These are phyloP conservation scores for Triticum aestivum DNA, from an alignment of 176 grass and related monocot genomes.

Conservation along the genomic window DNA sequence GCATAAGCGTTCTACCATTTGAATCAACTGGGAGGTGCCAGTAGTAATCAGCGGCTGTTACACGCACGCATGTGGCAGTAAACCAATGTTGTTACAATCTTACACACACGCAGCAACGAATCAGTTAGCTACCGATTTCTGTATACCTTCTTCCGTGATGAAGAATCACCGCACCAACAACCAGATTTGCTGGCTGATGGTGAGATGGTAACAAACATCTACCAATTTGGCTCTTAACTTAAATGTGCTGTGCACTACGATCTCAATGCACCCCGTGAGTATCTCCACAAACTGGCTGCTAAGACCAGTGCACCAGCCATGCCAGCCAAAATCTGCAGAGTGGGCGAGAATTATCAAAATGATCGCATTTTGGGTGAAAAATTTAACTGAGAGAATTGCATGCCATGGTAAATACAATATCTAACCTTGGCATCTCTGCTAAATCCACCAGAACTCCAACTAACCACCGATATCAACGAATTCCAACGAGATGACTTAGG, in stretches of 20 bases:
- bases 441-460: conserved; percentile 52
- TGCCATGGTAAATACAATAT: conserved; percentile 5
- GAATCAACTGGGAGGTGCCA: conserved; percentile 30
- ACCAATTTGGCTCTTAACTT: conserved; percentile 13
- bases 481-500: conserved; percentile 67
- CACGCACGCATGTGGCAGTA: conserved; percentile 14
- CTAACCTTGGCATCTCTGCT: conserved; percentile 85
- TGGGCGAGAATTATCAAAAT: conserved; percentile 14
- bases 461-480: conserved; percentile 64
- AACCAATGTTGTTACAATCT: conserved; percentile 32
- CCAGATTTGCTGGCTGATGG: neutral
- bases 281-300: conserved; percentile 90
- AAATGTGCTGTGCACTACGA: conserved; percentile 44
- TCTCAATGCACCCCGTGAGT: conserved; percentile 59
- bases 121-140: conserved; percentile 38
- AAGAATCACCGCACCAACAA: conserved; percentile 11
- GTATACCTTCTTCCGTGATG: conserved; percentile 24
- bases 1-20: neutral
- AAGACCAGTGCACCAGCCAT: conserved; percentile 77
- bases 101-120: conserved; percentile 24
- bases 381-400: neutral
- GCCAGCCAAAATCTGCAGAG: conserved; percentile 76
- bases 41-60: conserved; percentile 25
- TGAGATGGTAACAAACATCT: conserved; percentile 19
- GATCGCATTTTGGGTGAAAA: conserved; percentile 13